Base-by-base conservation (phyloP, 73 alveolate species). In the Symbiodinium pilosum region DNA sequence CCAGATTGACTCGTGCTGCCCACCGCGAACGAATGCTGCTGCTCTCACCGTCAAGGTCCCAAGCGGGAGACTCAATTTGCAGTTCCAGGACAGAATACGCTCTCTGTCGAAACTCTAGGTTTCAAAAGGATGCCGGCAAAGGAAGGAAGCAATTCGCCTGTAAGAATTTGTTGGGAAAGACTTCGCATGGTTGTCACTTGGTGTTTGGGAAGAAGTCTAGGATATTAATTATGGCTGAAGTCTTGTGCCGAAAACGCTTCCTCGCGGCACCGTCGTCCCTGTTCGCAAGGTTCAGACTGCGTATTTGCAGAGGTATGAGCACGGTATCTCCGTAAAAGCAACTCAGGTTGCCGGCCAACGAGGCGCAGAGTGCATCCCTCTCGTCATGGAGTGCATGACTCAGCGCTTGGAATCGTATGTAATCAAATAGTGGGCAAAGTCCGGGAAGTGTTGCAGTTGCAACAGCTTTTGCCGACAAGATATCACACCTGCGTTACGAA, bases 261-360 rank as follows among this genome's bases (percentile, higher is more conserved):
- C n/a, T n/a, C n/a, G n/a, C n/a, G n/a, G n/a, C n/a, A n/a, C n/a
- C n/a, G n/a, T n/a, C n/a, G n/a, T n/a, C n/a, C n/a, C n/a, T n/a
- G n/a, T n/a, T n/a, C n/a, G n/a, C n/a, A n/a, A n/a, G n/a, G n/a
- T n/a, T n/a, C n/a, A n/a, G n/a, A n/a, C n/a, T n/a, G n/a, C n/a
- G n/a, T n/a, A n/a, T n/a, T n/a, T n/a, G n/a, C n/a, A n/a, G n/a
- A n/a, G n/a, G n/a, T n/a, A n/a, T n/a, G 14, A 34, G 44, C 44
- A 71, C 26, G 21, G 41, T 18, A 12, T 71, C 34, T 24, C 1
- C 4, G 16, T 24, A 20, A 7, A 28, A 59, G 4, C 77, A 14
- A 8, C 85, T 16, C 39, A 91, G 96, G 96, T 91, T 38, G 96
- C 96, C 28, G 77, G 96, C 87, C 96, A 91, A 42, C 87, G 96